Evolutionary conservation across 805 yeast genomes (phyloP), one percentile per base, ranked within the genome.

Genomic region (Pichia eremophila): DNA sequence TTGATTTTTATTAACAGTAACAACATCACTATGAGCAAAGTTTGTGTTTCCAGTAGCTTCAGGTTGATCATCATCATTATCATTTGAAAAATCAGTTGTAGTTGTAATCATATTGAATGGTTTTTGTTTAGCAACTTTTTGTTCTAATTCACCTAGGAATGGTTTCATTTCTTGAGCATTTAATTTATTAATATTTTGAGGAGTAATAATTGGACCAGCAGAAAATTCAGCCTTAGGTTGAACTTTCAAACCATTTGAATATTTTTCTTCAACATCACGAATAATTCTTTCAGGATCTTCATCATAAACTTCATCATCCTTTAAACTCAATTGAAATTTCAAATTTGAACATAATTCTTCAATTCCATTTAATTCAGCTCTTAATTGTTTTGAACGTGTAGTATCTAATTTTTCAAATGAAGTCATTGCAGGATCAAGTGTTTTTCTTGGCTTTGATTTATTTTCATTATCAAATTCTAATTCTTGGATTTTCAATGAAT

Each of bases 61-160:
- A 22, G 25, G 5, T 22, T 22, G 4, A 5, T 5, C 29, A 34
- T 18, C 41, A 17, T 41, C 35, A 17, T 35, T 27, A 36, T 28
- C 28, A 35, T 37, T 31, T 31, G 36, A 40, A 12, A 35, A 32
- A n/a, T 31, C 15, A 9, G 39, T 27, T 9, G 15, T 10, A 9
- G n/a, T 14, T 4, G 15, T 34, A 1, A 28, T 8, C 31, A 15
- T 14, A 28, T 25, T 36, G 4, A 25, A 38, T 15, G 45, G 48
- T n/a, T 46, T 42, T 22, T 68, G 57, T 47, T 66, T 74, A 8
- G 62, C 66, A 12, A 79, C 81, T 53, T 75, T 77, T 4, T 71
- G 61, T 22, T 72, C 67, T 53, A 80, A 64, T 56, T 80, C 85
- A 42, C 71, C 67, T 53, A 80, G 64, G 56, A 79, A 78, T 29